Evolutionary conservation across 176 grass and related monocot genomes (phyloP).

Genomic region (Avena insularis): DNA sequence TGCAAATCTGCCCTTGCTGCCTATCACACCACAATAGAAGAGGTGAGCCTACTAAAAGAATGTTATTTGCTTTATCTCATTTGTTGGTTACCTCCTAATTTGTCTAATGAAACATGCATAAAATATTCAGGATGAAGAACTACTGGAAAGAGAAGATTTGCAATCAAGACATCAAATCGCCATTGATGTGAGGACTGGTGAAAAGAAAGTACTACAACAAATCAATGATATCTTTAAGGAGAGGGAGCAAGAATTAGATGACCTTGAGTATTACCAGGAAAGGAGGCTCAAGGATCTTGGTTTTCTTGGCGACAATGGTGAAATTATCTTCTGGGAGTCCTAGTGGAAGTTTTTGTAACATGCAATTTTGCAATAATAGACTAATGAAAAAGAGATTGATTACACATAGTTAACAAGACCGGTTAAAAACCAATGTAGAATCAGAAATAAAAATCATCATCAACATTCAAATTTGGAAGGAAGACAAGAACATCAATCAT

Average conservation of each 20-base stretch:
- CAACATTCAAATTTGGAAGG: constrained; percentile 9
- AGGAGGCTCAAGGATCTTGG: constrained; percentile 91
- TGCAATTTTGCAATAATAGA: constrained; percentile 5
- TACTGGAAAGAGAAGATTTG: constrained; percentile 56
- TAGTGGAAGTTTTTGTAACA: constrained; percentile 41
- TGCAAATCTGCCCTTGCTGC: constrained; percentile 81
- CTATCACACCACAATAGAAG: constrained; percentile 80
- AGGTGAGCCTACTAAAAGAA: constrained; percentile 51
- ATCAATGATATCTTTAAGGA: constrained; percentile 82
- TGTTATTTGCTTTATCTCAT: constrained; percentile 26
- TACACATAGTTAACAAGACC: neutral
- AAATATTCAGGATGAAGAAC: constrained; percentile 78
- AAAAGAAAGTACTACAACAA: constrained; percentile 91
- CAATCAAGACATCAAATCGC: constrained; percentile 65
- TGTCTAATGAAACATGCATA: constrained; percentile 34
- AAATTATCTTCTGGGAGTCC: constrained; percentile 98
- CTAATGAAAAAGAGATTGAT: neutral
- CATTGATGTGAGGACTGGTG: constrained; percentile 67
- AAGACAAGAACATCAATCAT: constrained; percentile 31
- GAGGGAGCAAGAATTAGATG: constrained; percentile 82
- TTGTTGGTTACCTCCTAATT: constrained; percentile 36
- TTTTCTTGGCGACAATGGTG: constrained; percentile 81
- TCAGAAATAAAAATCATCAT: constrained; percentile 3
- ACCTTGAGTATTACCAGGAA: constrained; percentile 94
- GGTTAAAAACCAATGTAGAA: neutral